Conservation (phyloP, 139 green algal genomes). For the Raphidocelis subcapitata region DNA sequence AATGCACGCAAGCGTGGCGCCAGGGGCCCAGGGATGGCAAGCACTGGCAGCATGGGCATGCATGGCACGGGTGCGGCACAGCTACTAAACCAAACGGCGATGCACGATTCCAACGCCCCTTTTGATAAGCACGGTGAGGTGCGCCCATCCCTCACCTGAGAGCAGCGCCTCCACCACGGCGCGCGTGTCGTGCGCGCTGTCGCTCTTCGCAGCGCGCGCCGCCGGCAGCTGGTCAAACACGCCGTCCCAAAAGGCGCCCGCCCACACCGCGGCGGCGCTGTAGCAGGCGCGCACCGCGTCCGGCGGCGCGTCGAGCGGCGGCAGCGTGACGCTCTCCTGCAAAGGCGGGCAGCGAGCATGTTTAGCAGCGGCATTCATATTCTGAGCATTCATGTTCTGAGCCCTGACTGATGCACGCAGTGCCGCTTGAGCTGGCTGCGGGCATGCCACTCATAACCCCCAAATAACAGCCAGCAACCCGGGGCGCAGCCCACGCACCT, state of each 20-base stretch:
- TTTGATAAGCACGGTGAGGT: too few species aligned
- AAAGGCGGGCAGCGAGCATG: not conserved
- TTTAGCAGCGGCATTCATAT: not conserved
- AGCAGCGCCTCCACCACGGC: conserved; percentile 57
- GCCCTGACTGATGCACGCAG: not conserved
- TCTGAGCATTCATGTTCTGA: not conserved
- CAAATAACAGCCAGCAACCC: not conserved
- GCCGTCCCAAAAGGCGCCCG: conserved; percentile 16
- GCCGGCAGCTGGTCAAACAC: conserved; percentile 44
- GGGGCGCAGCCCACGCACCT: conserved; percentile 30
- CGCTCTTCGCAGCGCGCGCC: conserved; percentile 36
- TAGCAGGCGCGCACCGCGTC: conserved; percentile 30
- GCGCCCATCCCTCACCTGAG: conserved; percentile 8
- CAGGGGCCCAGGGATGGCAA: too few species aligned
- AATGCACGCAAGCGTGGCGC: too few species aligned
- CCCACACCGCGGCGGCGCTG: conserved; percentile 29
- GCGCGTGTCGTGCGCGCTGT: conserved; percentile 53
- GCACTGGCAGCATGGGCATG: too few species aligned
- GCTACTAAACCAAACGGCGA: too few species aligned
- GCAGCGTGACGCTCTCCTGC: conserved; percentile 19
- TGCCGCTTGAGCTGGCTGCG: not conserved
- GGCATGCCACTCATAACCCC: not conserved
- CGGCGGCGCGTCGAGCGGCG: conserved; percentile 27
- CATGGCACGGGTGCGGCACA: too few species aligned
- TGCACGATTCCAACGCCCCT: too few species aligned